Conservation (phyloP, 352 stramenopile species). For the Globisporangium spinosum region DNA sequence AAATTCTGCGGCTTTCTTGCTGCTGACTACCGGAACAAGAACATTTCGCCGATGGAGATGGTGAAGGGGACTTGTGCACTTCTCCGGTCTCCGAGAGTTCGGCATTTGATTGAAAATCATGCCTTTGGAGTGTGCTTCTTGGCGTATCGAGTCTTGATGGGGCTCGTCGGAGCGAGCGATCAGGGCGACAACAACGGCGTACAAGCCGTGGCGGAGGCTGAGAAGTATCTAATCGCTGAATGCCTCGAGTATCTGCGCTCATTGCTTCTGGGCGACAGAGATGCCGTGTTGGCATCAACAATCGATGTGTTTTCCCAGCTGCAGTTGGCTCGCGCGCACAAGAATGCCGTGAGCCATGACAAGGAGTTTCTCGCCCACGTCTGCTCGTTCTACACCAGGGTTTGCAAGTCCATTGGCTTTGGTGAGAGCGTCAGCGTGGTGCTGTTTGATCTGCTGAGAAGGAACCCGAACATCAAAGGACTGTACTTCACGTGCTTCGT, state of each 20-base stretch:
- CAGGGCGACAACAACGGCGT: neutral
- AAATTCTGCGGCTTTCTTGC: neutral
- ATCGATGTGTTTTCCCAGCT: neutral
- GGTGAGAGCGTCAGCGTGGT: slow-evolving; percentile 31
- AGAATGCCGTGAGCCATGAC: slow-evolving; percentile 26
- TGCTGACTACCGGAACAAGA: neutral
- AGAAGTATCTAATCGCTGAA: neutral
- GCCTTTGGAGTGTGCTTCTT: neutral
- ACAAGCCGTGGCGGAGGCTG: neutral
- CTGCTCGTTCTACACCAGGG: slow-evolving; percentile 30
- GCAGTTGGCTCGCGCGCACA: neutral
- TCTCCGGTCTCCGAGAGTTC: neutral
- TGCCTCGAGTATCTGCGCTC: slow-evolving; percentile 1
- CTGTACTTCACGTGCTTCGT: slow-evolving; percentile 39
- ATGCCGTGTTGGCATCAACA: neutral
- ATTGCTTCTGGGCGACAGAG: neutral
- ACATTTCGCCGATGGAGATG: slow-evolving; percentile 1
- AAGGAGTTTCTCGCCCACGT: slow-evolving; percentile 41
- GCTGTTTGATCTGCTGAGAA: slow-evolving; percentile 40
- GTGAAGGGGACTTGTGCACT: neutral
- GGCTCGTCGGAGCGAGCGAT: neutral
- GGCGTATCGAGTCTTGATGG: neutral
- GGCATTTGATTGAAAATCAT: slow-evolving; percentile 1
- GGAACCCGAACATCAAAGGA: slow-evolving; percentile 38
- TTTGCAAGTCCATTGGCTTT: slow-evolving; percentile 29